A percentile compares a stretch with the other conserved stretches of the same genome.
Evolutionary conservation across 768 basidiomycete species (phyloP).

Genomic region (Pilatotrama ljubarskyi): DNA sequence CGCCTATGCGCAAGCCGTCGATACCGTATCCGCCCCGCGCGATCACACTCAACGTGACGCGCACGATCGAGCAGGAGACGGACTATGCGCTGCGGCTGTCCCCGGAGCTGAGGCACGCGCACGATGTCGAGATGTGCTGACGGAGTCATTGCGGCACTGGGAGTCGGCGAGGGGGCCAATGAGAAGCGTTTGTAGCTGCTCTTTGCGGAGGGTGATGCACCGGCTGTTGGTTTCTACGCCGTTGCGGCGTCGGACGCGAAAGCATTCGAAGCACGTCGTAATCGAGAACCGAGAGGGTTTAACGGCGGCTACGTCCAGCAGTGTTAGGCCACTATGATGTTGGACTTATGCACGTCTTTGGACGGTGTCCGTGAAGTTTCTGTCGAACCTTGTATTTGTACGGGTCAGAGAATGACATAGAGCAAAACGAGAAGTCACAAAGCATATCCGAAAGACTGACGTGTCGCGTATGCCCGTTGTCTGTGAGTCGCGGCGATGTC

Average conservation of each 20-base stretch:
- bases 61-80: conserved; percentile 17
- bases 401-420: not conserved
- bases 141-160: not conserved
- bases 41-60: conserved; percentile 13
- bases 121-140: conserved; percentile 2
- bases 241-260: no score
- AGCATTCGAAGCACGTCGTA: no score
- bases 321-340: no score
- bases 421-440: no score
- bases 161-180: not conserved
- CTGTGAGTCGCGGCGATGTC: no score
- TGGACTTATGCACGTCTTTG: no score
- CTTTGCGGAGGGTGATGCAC: no score
- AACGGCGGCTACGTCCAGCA: no score
- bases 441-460: not conserved
- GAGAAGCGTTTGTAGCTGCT: not conserved
- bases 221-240: no score
- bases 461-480: not conserved
- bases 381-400: not conserved
- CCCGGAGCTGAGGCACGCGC: not conserved
- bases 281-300: no score
- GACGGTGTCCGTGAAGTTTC: no score
- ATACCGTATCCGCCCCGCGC: not conserved
- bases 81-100: conserved; percentile 7
- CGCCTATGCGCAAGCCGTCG: conserved; percentile 1